A percentile compares a stretch with the other conserved stretches of the same genome.
Conservation (phyloP, 2,329 filamentous ascomycete genomes). For the Laburnicola sp. region DNA sequence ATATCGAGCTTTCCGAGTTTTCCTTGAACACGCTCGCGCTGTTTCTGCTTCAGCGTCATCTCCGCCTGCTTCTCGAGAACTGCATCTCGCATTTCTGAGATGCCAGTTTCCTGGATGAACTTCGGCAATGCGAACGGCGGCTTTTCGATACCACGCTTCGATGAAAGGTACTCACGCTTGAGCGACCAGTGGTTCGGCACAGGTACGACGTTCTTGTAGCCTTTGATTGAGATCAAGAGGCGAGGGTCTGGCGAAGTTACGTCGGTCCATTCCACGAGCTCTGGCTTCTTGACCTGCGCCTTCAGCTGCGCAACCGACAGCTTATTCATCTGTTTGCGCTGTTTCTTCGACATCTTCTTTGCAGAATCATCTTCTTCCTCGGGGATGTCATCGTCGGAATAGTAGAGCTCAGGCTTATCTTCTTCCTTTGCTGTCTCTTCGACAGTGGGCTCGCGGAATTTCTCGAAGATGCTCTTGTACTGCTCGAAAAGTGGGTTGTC, state of each 20-base stretch:
- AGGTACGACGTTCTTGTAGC: conserved; percentile 91
- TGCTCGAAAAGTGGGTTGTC: conserved; percentile 79
- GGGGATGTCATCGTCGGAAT: conserved; percentile 80
- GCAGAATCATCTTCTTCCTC: conserved; percentile 74
- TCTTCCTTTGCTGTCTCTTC: conserved; percentile 60
- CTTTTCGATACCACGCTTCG: conserved; percentile 96
- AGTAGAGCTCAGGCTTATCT: conserved; percentile 84
- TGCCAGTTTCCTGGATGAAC: conserved; percentile 97
- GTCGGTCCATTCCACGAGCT: conserved; percentile 97
- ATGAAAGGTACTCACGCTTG: conserved; percentile 95
- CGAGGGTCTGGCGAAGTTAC: conserved; percentile 87
- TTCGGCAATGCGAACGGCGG: conserved; percentile 88
- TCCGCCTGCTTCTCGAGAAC: conserved; percentile 94
- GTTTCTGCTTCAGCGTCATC: conserved; percentile 89
- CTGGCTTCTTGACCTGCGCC: conserved; percentile 84
- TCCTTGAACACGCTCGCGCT: conserved; percentile 87
- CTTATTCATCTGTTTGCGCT: conserved; percentile 87
- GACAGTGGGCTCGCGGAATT: conserved; percentile 63
- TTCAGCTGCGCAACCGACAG: conserved; percentile 95
- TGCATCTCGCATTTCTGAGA: conserved; percentile 96
- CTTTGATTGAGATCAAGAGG: conserved; percentile 90
- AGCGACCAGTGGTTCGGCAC: conserved; percentile 93
- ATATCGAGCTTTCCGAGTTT: conserved; percentile 98
- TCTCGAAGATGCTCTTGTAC: conserved; percentile 80
- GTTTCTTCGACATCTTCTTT: conserved; percentile 87